These are phyloP conservation scores for Colletotrichum zoysiae DNA, from an alignment of 2,329 filamentous ascomycete species.

Conservation along the genomic window DNA sequence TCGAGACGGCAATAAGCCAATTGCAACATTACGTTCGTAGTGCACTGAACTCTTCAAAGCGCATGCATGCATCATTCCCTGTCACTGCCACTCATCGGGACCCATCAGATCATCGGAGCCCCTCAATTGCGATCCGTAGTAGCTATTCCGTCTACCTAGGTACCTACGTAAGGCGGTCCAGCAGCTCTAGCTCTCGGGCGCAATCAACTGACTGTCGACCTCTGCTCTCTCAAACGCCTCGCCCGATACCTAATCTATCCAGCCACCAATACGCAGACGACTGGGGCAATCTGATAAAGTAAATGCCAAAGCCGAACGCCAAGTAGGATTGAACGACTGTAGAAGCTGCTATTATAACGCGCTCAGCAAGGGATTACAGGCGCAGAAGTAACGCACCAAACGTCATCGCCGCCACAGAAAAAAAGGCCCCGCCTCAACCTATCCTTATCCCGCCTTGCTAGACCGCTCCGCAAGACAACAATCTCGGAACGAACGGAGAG, in stretches of 20 bases:
- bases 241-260: slow-evolving; percentile 10
- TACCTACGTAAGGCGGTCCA: slow-evolving; percentile 25
- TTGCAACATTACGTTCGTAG: slow-evolving; percentile 1
- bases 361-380: not conserved
- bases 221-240: slow-evolving; percentile 21
- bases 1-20: slow-evolving; percentile 8
- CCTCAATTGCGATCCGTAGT: slow-evolving; percentile 30
- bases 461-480: not conserved
- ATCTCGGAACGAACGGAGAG: not conserved
- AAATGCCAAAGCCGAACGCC: not conserved
- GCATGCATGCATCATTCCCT: slow-evolving; percentile 15
- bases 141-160: slow-evolving; percentile 27
- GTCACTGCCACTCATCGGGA: slow-evolving; percentile 17
- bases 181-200: slow-evolving; percentile 18
- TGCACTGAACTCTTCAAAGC: not conserved
- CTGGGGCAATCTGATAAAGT: not conserved
- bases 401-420: not conserved
- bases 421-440: not conserved
- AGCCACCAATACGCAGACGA: slow-evolving; percentile 6
- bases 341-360: not conserved
- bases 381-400: not conserved
- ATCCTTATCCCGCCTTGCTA: not conserved
- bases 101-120: slow-evolving; percentile 25
- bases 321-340: not conserved
- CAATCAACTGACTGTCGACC: slow-evolving; percentile 28